Conservation (phyloP, 768 basidiomycete genomes). For the Boletellus sp. region DNA sequence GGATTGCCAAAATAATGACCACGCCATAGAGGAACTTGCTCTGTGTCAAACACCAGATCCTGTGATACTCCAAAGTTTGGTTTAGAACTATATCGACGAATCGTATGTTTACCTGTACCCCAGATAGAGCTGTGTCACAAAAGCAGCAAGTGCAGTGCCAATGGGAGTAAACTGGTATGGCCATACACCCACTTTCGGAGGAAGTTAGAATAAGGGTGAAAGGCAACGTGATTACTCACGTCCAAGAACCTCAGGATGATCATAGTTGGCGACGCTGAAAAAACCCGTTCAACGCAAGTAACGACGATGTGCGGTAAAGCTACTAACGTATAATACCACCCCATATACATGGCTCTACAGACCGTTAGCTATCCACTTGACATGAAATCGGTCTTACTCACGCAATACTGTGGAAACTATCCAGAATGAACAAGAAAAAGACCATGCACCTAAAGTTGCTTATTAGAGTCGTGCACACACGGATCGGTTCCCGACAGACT, state of each 20-base stretch:
- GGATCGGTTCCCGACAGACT: background rate
- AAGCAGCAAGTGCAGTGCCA: constrained; percentile 43
- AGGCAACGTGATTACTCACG: background rate
- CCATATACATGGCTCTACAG: constrained; percentile 13
- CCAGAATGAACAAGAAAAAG: constrained; percentile 10
- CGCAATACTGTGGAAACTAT: constrained; percentile 13
- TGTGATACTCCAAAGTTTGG: background rate
- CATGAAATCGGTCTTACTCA: constrained; percentile 3
- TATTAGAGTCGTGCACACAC: background rate
- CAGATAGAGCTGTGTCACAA: constrained; percentile 48
- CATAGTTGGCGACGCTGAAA: constrained; percentile 10
- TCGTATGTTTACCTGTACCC: constrained; percentile 35
- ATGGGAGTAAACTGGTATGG: constrained; percentile 48
- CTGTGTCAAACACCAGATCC: constrained; percentile 13
- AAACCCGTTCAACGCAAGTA: background rate
- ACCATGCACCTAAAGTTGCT: constrained; percentile 8
- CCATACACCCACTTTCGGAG: constrained; percentile 39
- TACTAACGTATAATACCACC: constrained; percentile 10
- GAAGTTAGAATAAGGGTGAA: background rate
- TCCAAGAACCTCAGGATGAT: constrained; percentile 10
- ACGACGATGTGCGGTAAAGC: too few relatives aligned
- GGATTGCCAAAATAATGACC: constrained; percentile 35
- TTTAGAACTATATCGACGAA: background rate
- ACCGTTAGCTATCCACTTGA: background rate
- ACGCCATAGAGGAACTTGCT: constrained; percentile 27